phyloP scores from a whole-genome alignment of 2,329 filamentous ascomycete species.

The Scedosporium aurantiacum region DNA sequence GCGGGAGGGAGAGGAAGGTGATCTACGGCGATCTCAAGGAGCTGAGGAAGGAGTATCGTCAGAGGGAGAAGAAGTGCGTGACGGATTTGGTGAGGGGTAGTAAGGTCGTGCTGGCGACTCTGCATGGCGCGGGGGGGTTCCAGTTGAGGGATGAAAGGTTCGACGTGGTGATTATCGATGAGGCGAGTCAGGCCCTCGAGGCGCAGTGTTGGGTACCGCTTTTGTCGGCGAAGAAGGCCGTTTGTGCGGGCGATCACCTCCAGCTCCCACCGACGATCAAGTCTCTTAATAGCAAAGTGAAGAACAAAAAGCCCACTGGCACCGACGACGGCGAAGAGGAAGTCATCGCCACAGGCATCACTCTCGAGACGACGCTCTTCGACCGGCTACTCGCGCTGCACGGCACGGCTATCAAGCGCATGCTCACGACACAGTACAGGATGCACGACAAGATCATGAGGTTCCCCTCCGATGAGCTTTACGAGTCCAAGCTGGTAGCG shows the following conservation, averaged over 20 bases:
- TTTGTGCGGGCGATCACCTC: constrained; percentile 88
- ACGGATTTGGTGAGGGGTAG: constrained; percentile 62
- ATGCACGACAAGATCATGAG: constrained; percentile 97
- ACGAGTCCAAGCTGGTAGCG: constrained; percentile 70
- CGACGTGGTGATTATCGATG: constrained; percentile 90
- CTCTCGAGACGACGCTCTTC: constrained; percentile 83
- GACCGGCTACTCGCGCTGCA: constrained; percentile 76
- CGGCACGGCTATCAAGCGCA: constrained; percentile 74
- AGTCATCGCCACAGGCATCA: constrained; percentile 39
- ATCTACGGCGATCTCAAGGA: constrained; percentile 82
- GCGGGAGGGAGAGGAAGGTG: constrained; percentile 63
- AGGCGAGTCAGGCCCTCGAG: constrained; percentile 90
- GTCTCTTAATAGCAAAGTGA: constrained; percentile 46
- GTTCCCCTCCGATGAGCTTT: constrained; percentile 83
- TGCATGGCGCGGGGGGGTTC: constrained; percentile 82
- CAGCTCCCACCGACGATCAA: constrained; percentile 95
- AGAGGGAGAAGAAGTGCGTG: constrained; percentile 74
- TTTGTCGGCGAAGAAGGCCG: constrained; percentile 67
- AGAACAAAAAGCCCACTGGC: constrained; percentile 21
- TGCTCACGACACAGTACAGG: constrained; percentile 94
- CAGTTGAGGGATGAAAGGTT: constrained; percentile 73
- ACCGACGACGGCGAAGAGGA: constrained; percentile 23
- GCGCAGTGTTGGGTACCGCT: constrained; percentile 95
- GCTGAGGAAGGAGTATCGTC: constrained; percentile 76
- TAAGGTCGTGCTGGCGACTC: constrained; percentile 80